Base-by-base conservation (phyloP, 306 rosid species). In the Fragaria nilgerrensis region DNA sequence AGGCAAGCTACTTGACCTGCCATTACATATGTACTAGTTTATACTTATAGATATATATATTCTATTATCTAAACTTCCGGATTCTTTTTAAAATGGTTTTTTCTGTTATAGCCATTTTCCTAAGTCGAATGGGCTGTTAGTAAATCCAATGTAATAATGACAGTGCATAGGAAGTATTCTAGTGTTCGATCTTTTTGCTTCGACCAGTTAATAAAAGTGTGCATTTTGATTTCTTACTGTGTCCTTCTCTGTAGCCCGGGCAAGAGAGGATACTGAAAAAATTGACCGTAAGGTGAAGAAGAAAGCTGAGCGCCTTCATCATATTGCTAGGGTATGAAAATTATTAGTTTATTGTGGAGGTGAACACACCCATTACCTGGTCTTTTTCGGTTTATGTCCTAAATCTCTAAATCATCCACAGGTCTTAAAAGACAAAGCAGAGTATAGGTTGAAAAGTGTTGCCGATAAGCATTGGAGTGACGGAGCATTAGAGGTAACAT, bases 391-490 rank as follows among this genome's bases (percentile, higher is more conserved):
- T 12, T 79, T 25, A 72, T 52, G 70, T 53, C 27, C 67, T 77
- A 50, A 15, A 27, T 44, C 69, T 44, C 68, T 75, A 16, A 65
- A 27, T 79, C 27, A 48, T 70, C 78, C 23, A 74, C 91, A 94
- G 98, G 78, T 87, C 62, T 84, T 95, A 75, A 92, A 88, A 81
- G 93, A 92, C 80, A 87, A 83, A 83, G 99, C 99, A 47, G 82
- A 82, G 72, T 84, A 90, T 70, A 89, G 88, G 82, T 84, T 95
- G 85, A 95, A 92, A 88, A 86, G 83, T 77, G 97, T 84, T 64
- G 99, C 97, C 47, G 97, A 90, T 88, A 85, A 90, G 87, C 99
- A 95, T 76, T 95, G 99, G 99, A 95, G 96, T 79, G 97, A 90
- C 45, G 99, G 99, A 81, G 99, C 99, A 63, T 87, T 95, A 73